Percentiles rank a stretch among this genome's conserved stretches.
Conservation (phyloP, 148 eudicot genomes). For the Chenopodium berlandieri region DNA sequence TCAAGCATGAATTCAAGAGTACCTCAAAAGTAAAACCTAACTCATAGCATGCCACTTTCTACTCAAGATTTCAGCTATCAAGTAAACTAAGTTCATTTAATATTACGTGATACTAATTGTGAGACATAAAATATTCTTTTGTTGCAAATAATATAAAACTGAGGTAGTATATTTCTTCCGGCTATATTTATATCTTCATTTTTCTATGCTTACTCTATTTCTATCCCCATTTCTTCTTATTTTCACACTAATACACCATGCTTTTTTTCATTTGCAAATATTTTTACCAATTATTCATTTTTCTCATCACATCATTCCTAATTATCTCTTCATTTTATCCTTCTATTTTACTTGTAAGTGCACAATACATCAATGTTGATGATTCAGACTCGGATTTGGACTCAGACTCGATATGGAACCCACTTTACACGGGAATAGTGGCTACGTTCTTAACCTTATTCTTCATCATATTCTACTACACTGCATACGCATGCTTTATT, state of each 20-base stretch:
- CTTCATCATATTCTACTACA: not conserved
- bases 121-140: no score
- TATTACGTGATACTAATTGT: no score
- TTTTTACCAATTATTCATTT: not conserved
- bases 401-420: not conserved
- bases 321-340: not conserved
- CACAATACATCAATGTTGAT: not conserved
- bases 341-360: not conserved
- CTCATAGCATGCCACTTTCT: not conserved
- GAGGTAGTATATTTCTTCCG: no score
- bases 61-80: no score
- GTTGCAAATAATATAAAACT: no score
- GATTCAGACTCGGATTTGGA: not conserved
- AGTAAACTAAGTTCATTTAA: no score
- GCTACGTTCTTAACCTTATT: not conserved
- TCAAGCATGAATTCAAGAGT: no score
- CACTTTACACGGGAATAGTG: not conserved
- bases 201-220: not conserved
- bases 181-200: not conserved
- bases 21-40: no score
- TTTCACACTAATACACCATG: not conserved
- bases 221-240: not conserved
- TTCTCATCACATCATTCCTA: not conserved
- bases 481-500: not conserved
- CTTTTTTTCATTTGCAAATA: not conserved